Evolutionary conservation across 2,329 filamentous ascomycete species (phyloP).

Genomic region (Ascocoryne sarcoides): DNA sequence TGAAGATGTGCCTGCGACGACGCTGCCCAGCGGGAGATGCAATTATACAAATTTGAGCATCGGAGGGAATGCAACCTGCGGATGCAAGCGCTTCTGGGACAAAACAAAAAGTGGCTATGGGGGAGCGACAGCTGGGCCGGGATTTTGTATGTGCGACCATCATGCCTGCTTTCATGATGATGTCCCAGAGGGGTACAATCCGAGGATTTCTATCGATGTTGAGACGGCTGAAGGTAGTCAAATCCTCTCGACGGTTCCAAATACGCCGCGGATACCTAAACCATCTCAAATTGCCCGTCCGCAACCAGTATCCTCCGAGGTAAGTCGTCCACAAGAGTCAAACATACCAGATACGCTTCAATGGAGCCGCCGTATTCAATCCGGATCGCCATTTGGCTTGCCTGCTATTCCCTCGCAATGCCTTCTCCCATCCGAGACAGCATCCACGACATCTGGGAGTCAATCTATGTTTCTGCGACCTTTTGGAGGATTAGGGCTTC

Average conservation of each 20-base stretch:
- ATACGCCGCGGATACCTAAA: background rate
- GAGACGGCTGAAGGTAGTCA: background rate
- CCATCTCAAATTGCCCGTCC: constrained; percentile 1
- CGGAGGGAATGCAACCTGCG: constrained; percentile 37
- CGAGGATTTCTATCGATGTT: background rate
- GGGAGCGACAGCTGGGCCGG: constrained; percentile 10
- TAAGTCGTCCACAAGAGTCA: background rate
- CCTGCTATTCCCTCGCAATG: constrained; percentile 30
- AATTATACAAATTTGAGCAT: constrained; percentile 39
- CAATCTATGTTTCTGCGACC: constrained; percentile 19
- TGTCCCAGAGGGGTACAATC: constrained; percentile 9
- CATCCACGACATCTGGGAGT: constrained; percentile 21
- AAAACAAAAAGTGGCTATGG: constrained; percentile 23
- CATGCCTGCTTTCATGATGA: constrained; percentile 46
- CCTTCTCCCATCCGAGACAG: constrained; percentile 28
- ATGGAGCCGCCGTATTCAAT: constrained; percentile 21
- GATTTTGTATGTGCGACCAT: constrained; percentile 43
- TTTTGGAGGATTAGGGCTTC: constrained; percentile 23
- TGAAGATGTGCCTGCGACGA: constrained; percentile 14
- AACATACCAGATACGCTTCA: constrained; percentile 22
- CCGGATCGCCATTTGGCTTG: constrained; percentile 19
- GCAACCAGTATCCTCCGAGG: background rate
- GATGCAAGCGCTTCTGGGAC: constrained; percentile 44
- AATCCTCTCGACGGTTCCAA: constrained; percentile 1
- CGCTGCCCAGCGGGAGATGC: constrained; percentile 40